Base-by-base conservation (phyloP, 164 flowering plant species). In the Dillenia turbinata region DNA sequence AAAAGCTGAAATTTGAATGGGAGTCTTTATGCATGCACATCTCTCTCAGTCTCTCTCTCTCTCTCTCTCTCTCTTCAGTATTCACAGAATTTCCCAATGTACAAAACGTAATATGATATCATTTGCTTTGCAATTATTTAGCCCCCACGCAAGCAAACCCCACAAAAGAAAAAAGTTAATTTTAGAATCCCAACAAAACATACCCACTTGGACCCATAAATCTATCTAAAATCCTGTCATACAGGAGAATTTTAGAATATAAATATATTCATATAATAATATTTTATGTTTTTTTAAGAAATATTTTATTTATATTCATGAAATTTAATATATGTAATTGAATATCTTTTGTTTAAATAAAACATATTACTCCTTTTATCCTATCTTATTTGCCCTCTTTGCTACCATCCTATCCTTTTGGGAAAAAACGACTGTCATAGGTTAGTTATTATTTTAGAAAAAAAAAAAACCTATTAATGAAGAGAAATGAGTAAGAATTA, bases 111-210 rank as follows among this genome's bases (percentile, higher is more conserved):
- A 44, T 51, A 71, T 13, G 10, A 56, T 43, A 69, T 69, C 57
- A 66, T 67, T 33, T 17, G 33, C 64, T 59, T 61, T 47, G 73
- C 76, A 75, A 78, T 81, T 72, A 78, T 81, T 70, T 58, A 71
- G 78, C 64, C 66, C 76, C 82, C 80, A 65, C 63, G 61, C 50
- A 17, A 19, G 8, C 22, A 16, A 16, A 47, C 52, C 66, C 54
- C 54, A 44, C 58, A 66, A 62, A 66, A 47, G 17, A 49, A 52
- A 65, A 12, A 19, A 56, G 10, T 16, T 12, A 52, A 4, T 73
- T 75, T 49, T 66, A 74, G 79, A 69, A 85, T 85, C 90, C 86
- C 90, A 57, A 83, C 56, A 71, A 59, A 65, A 55, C 65, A 11
- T 22, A 57, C 57, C 6, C 40, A 4, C 0, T 33, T 33, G 4